Evolutionary conservation across 1,139 yeast species (phyloP).

Genomic region (Pichia norvegensis): DNA sequence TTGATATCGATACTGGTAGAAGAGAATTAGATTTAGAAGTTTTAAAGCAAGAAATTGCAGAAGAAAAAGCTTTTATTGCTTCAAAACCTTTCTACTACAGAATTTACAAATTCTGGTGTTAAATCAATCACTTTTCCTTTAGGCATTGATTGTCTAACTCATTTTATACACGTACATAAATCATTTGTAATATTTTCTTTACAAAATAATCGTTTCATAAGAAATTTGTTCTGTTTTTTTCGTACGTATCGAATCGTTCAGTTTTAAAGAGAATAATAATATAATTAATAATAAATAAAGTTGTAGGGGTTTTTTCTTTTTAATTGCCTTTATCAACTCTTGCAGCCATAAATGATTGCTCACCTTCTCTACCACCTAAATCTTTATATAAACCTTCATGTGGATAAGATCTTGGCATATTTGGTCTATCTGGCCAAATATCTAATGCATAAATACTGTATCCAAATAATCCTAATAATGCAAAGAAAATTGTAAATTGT

Average conservation of each 20-base stretch:
- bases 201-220: not conserved
- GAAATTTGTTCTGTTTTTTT: too few species aligned
- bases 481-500: slow-evolving; percentile 45
- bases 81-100: slow-evolving; percentile 48
- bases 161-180: not conserved
- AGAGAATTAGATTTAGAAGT: slow-evolving; percentile 58
- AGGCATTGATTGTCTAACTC: not conserved
- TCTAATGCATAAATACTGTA: slow-evolving; percentile 37
- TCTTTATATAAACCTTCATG: slow-evolving; percentile 67
- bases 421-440: slow-evolving; percentile 68
- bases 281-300: too few species aligned
- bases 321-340: slow-evolving; percentile 27
- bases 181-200: not conserved
- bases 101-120: slow-evolving; percentile 51
- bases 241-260: not conserved
- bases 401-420: slow-evolving; percentile 71
- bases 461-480: slow-evolving; percentile 47
- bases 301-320: not conserved
- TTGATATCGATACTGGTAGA: slow-evolving; percentile 67
- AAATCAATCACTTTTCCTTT: slow-evolving; percentile 7
- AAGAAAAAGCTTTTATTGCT: slow-evolving; percentile 47
- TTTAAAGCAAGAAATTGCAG: slow-evolving; percentile 56
- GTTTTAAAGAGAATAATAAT: too few species aligned
- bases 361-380: slow-evolving; percentile 54
- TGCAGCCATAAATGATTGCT: slow-evolving; percentile 37